Percentiles rank a stretch among this genome's conserved stretches.
phyloP scores from a whole-genome alignment of 2,329 filamentous ascomycete species.

The Beauveria sp. region DNA sequence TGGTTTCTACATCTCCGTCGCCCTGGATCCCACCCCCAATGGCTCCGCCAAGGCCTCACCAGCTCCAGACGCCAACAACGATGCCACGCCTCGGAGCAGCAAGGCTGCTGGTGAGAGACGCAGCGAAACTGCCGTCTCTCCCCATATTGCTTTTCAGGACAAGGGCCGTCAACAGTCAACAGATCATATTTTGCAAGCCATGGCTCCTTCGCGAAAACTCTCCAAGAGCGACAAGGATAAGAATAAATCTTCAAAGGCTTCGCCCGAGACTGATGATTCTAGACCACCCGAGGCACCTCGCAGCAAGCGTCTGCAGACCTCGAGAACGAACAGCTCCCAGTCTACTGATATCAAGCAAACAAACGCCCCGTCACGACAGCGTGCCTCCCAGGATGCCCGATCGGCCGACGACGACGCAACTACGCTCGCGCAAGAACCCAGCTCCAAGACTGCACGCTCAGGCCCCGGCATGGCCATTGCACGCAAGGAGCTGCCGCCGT shows the following conservation, averaged over 20 bases:
- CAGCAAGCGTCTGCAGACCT: constrained; percentile 40
- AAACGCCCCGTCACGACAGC: constrained; percentile 21
- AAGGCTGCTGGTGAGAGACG: constrained; percentile 39
- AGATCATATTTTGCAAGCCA: constrained; percentile 48
- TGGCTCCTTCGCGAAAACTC: constrained; percentile 38
- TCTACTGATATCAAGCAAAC: constrained; percentile 33
- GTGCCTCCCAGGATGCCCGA: constrained; percentile 37
- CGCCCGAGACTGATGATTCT: constrained; percentile 45
- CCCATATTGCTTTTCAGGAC: constrained; percentile 90
- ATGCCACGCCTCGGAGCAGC: constrained; percentile 53
- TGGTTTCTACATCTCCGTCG: constrained; percentile 70
- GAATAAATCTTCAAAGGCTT: constrained; percentile 22
- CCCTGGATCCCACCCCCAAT: constrained; percentile 58
- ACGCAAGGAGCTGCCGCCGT: constrained; percentile 55
- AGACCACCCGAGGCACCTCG: constrained; percentile 76
- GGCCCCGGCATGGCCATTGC: constrained; percentile 41
- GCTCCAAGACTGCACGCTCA: constrained; percentile 34
- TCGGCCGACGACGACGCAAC: constrained; percentile 46
- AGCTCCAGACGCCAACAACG: constrained; percentile 39
- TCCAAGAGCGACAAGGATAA: constrained; percentile 35
- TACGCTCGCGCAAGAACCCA: constrained; percentile 32
- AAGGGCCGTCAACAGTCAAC: constrained; percentile 58
- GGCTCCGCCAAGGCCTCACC: constrained; percentile 47
- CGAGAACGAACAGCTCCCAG: constrained; percentile 36
- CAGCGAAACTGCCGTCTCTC: constrained; percentile 46